A percentile compares a stretch with the other conserved stretches of the same genome.
phyloP scores from a whole-genome alignment of 2,329 filamentous ascomycete species.

The Ophiobolus disseminans region DNA sequence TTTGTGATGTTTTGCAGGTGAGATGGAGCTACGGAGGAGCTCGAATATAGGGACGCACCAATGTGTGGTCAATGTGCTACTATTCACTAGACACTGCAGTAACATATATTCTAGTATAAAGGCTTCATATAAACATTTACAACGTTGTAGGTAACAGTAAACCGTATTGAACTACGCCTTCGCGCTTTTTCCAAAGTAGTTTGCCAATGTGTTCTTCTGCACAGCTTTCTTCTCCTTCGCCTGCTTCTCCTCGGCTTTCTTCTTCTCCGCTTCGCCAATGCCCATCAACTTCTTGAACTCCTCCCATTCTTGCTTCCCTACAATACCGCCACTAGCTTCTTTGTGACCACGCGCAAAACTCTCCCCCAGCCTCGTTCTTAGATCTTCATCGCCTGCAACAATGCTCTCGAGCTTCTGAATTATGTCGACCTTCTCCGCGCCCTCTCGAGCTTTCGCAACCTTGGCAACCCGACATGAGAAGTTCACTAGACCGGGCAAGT shows the following conservation, averaged over 20 bases:
- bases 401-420: conserved; percentile 64
- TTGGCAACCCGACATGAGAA: conserved; percentile 70
- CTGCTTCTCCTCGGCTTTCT: conserved; percentile 42
- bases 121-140: no score
- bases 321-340: conserved; percentile 71
- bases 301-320: conserved; percentile 67
- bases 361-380: conserved; percentile 63
- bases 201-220: conserved; percentile 44
- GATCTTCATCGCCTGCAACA: conserved; percentile 48
- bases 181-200: conserved; percentile 37
- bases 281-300: conserved; percentile 67
- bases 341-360: conserved; percentile 72
- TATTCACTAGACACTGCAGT: no score
- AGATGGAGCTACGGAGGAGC: no score
- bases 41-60: no score
- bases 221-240: conserved; percentile 40
- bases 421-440: conserved; percentile 64
- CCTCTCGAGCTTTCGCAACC: conserved; percentile 60
- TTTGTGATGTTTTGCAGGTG: no score
- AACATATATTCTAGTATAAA: no score
- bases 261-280: conserved; percentile 62
- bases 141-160: no score
- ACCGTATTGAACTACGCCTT: no score
- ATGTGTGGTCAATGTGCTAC: no score
- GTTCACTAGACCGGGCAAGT: conserved; percentile 68